Base-by-base conservation (phyloP, 805 yeast genomes). In the Hanseniaspora vineae region DNA sequence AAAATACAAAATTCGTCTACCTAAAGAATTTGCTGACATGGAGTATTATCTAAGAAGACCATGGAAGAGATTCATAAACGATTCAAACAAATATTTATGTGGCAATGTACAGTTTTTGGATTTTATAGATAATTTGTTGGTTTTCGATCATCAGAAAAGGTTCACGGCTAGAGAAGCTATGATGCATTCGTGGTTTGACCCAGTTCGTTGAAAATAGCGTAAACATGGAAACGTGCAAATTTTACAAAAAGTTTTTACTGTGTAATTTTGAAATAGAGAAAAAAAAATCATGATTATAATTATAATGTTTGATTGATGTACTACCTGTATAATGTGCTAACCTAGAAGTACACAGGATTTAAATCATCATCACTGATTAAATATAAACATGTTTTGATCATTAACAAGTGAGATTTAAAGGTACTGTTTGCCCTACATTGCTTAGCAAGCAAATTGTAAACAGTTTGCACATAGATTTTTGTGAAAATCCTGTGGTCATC, bases 151-250 rank as follows among this genome's bases (percentile, higher is more conserved):
- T 63, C 87, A 84, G 60, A 83, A 82, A 61, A 75, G 96, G 61
- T 72, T 86, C 43, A 86, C 96, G 6, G 96, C 96, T 1, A 76
- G 74, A 62, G 95, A 89, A 62, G 92, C 96, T 29, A 79, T 87
- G 83, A 77, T 66, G 13, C 95, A 87, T 66, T 64, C 70, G 2
- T 74, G 66, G 55, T 69, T 69, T 35, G 54, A 49, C 31, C 51
- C 52, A 23, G 51, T 53, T 19, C 49, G 56, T 35, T 46, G 45
- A 35, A n/a, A n/a, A 45, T 42, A 39, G 15, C 17, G 11, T 42
- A 23, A 23, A 23, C 4, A 23, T 23, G 29, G 8, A 23, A 23
- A 23, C 29, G 6, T 8, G 4, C 29, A 23, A 23, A 23, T 8
- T 23, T 5, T 23, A 23, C 29, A 23, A 23, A 23, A 23, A 23